Conservation (phyloP, 1,284 basidiomycete species). For the Cystobasidiaceae sp. region DNA sequence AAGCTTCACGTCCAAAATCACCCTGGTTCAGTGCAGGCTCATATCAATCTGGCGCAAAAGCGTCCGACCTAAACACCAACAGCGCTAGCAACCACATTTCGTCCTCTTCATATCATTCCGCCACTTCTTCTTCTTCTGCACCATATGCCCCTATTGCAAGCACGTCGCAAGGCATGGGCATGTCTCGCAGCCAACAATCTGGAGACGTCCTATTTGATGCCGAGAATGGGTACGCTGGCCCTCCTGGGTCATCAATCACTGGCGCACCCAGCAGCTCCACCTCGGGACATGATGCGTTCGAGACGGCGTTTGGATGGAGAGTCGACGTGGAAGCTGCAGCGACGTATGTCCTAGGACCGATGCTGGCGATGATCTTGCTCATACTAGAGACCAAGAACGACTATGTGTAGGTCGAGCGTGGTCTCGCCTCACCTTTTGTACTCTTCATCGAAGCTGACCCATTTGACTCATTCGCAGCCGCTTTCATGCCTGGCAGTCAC, state of each 20-base stretch:
- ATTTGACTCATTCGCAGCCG: slow-evolving; percentile 6
- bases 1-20: slow-evolving; percentile 14
- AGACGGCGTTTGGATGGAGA: slow-evolving; percentile 54
- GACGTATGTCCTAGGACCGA: slow-evolving; percentile 65
- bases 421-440: neutral
- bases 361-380: slow-evolving; percentile 66
- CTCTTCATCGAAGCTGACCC: neutral
- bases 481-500: slow-evolving; percentile 70
- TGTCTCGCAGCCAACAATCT: too few species aligned
- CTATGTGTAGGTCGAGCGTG: slow-evolving; percentile 59
- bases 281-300: slow-evolving; percentile 27
- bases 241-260: neutral
- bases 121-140: too few species aligned
- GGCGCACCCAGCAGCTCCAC: neutral
- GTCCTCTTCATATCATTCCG: slow-evolving; percentile 7
- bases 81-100: slow-evolving; percentile 5
- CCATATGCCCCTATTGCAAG: too few species aligned
- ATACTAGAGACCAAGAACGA: slow-evolving; percentile 74
- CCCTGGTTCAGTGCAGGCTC: slow-evolving; percentile 29
- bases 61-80: slow-evolving; percentile 14
- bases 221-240: slow-evolving; percentile 7
- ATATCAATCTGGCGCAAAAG: slow-evolving; percentile 16
- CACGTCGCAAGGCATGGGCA: neutral
- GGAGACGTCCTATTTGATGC: slow-evolving; percentile 27
- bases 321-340: slow-evolving; percentile 65